These are phyloP conservation scores for Globisporangium barbulae DNA, from an alignment of 352 stramenopile species.

Conservation along the genomic window DNA sequence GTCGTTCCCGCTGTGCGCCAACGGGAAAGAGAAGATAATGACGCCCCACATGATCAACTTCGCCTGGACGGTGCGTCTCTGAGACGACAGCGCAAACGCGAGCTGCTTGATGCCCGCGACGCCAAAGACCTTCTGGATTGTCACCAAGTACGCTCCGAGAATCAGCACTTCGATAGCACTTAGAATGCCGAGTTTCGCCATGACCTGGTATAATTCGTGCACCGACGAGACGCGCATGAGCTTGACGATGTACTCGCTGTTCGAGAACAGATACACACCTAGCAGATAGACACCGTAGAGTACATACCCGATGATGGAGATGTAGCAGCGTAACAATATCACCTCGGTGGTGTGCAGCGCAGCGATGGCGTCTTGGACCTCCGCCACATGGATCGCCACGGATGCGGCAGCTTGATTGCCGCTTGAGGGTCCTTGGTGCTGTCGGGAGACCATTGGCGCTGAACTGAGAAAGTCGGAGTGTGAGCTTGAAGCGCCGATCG, in stretches of 20 bases:
- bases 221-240: neutral
- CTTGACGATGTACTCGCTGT: conserved; percentile 11
- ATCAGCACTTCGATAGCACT: conserved; percentile 20
- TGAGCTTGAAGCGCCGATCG: neutral
- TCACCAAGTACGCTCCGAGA: conserved; percentile 18
- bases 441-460: neutral
- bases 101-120: conserved; percentile 24
- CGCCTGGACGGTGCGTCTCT: conserved; percentile 21
- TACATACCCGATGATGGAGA: conserved; percentile 23
- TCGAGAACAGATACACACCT: conserved; percentile 20
- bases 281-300: conserved; percentile 24
- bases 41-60: conserved; percentile 23
- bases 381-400: neutral
- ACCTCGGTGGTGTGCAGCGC: conserved; percentile 29
- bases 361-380: conserved; percentile 12
- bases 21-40: conserved; percentile 28
- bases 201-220: neutral
- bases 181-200: neutral
- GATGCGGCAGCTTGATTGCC: neutral
- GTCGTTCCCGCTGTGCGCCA: conserved; percentile 21
- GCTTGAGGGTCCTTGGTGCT: neutral
- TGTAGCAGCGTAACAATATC: conserved; percentile 32
- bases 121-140: conserved; percentile 12
- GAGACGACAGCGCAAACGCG: conserved; percentile 26
- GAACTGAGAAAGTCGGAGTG: too few species aligned